These are phyloP conservation scores for Xylaria sp. DNA, from an alignment of 2,329 filamentous ascomycete species.

Conservation along the genomic window DNA sequence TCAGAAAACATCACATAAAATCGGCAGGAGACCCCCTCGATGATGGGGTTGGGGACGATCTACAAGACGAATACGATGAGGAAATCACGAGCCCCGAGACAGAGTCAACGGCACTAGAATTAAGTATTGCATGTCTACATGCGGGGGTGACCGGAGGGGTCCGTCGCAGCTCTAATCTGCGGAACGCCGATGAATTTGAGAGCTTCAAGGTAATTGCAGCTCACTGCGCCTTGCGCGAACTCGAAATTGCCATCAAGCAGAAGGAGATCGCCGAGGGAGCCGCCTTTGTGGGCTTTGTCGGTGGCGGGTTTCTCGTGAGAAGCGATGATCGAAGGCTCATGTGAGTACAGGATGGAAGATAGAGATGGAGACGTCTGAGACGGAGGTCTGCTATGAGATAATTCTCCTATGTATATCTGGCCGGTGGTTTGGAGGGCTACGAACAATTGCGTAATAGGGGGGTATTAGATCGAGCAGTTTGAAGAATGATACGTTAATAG, in stretches of 20 bases:
- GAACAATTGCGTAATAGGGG: neutral
- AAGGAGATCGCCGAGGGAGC: conserved; percentile 36
- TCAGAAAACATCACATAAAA: conserved; percentile 46
- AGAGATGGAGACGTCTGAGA: neutral
- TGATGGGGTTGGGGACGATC: conserved; percentile 26
- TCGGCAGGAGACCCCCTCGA: conserved; percentile 27
- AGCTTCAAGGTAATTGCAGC: conserved; percentile 50
- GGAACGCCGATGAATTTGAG: conserved; percentile 40
- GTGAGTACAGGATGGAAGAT: neutral
- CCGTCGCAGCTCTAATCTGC: conserved; percentile 16
- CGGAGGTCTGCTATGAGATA: neutral
- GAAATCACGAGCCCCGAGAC: neutral
- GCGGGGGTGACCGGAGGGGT: conserved; percentile 31
- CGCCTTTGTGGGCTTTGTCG: conserved; percentile 27
- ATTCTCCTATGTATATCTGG: neutral
- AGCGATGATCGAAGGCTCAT: conserved; percentile 12
- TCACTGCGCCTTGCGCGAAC: conserved; percentile 47
- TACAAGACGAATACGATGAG: conserved; percentile 9
- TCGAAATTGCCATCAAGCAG: conserved; percentile 43
- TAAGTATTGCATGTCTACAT: conserved; percentile 49
- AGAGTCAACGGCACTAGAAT: conserved; percentile 41
- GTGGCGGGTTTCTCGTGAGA: conserved; percentile 39
- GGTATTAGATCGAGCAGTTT: neutral
- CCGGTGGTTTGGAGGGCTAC: neutral
- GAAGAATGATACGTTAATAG: neutral